Evolutionary conservation across 2,329 filamentous ascomycete species (phyloP), one percentile per base, ranked within the genome.

Genomic region (Sordariomycetes sp.): DNA sequence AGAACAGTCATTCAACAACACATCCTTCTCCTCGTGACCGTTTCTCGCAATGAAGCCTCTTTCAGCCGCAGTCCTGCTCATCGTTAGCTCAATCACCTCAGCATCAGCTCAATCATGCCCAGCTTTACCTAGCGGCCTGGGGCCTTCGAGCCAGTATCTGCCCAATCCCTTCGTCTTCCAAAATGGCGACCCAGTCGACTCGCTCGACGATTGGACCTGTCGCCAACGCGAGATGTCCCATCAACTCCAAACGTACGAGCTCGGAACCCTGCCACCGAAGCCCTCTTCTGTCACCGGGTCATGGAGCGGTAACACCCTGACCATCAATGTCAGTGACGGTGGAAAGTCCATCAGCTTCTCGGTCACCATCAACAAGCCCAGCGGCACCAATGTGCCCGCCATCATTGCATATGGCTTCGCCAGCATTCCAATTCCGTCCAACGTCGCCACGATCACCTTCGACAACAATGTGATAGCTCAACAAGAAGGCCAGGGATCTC

Each of bases 391-490:
- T 5, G 34, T 37, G 2, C 69, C 71, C 3, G 72, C 71, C 39
- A 69, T 79, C 50, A 74, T 78, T 44, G 65, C 64, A 34, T 70
- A 71, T 42, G 73, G 70, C 27, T 68, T 58, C 25, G 53, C 65
- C 7, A 72, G 65, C 40, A 60, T 80, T 32, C 72, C 74, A 12
- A 59, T 73, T 32, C 72, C 72, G 2, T 57, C 53, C 23, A 64
- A 57, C 32, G 66, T 79, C 19, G 74, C 67, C 24, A 70, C 64
- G 36, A 72, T 79, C 46, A 70, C 57, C 41, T 78, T 78, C 55
- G 63, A 64, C 54, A 78, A 77, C 51, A 66, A 75, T 46, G 61
- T 65, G 19, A 70, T 79, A 38, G 75, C 63, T 16, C 59, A 61
- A 15, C 72, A 79, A 55, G 47, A 47, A 10, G 57, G 51, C 32